Percentiles rank a stretch among this genome's conserved stretches.
These are phyloP conservation scores for Salvia hispanica DNA, from an alignment of 257 asterid species.

Conservation along the genomic window DNA sequence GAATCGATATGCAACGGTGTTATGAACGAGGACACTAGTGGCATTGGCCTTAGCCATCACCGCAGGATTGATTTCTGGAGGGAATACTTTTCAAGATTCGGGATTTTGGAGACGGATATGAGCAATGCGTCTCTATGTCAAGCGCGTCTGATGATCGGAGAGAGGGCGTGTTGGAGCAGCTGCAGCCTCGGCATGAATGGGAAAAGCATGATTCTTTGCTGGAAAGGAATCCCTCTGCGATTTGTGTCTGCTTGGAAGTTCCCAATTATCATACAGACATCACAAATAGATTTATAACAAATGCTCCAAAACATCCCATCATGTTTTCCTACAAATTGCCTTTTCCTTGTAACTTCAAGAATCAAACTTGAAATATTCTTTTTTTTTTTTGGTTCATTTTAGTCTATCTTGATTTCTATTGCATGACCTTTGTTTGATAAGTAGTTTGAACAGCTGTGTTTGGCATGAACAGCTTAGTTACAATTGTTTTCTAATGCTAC, in stretches of 20 bases:
- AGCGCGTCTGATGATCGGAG: not conserved
- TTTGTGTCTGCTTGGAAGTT: not conserved
- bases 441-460: too few relatives aligned
- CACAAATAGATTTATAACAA: too few relatives aligned
- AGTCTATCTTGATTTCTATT: not conserved
- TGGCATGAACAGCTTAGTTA: too few relatives aligned
- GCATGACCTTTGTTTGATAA: too few relatives aligned
- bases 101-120: not conserved
- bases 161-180: not conserved
- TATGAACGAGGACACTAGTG: not conserved
- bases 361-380: too few relatives aligned
- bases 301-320: too few relatives aligned
- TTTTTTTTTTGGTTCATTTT: too few relatives aligned
- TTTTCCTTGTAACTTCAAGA: too few relatives aligned
- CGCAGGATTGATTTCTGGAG: slow-evolving; percentile 31
- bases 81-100: not conserved
- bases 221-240: not conserved
- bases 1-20: slow-evolving; percentile 24
- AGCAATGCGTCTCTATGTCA: not conserved
- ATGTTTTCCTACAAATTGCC: too few relatives aligned
- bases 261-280: not conserved
- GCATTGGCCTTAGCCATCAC: not conserved
- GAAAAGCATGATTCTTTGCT: not conserved
- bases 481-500: too few relatives aligned
- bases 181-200: not conserved